Evolutionary conservation across 2,329 filamentous ascomycete genomes (phyloP), one percentile per base, ranked within the genome.

Genomic region (Furcasterigmium sp.): DNA sequence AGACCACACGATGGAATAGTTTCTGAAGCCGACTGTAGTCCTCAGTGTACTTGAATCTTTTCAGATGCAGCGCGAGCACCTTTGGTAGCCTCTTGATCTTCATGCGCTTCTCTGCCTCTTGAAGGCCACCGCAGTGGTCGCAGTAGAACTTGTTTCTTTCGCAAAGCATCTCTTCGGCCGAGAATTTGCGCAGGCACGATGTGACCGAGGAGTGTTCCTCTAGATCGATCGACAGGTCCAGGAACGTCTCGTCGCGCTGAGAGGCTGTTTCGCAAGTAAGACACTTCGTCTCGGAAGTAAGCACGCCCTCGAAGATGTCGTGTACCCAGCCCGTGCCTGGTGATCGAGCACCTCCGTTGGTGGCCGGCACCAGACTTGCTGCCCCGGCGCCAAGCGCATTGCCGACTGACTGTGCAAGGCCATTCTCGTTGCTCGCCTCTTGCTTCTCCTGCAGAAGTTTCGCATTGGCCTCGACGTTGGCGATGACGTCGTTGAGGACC

Each of bases 81-180:
- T 88, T 90, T 4, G 93, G 93, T 58, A 97, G 69, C 42, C 87
- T 81, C 70, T 98, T 97, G 54, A 98, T 91, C 72, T 97, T 98
- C 93, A 98, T 98, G 51, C 93, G 81, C 72, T 97, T 98, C 64
- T 98, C 93, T 0, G 93, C 93, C 67, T 98, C 93, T 64, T 98
- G 93, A 43, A 98, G 70, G 3, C 93, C 93, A 42, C 93, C 93
- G 54, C 93, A 98, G 55, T 91, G 91, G 61, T 98, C 93, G 67
- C 93, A 98, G 60, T 98, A 91, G 53, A 98, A 98, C 61, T 98
- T 98, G 71, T 98, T 97, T 47, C 91, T 80, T 68, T 98, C 93
- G 59, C 93, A 97, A 45, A 98, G 76, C 89, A 97, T 96, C 64
- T 98, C 93, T 57, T 97, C 93, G 37, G 93, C 90, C 0, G 93